Evolutionary conservation across 2,329 filamentous ascomycete genomes (phyloP).

Genomic region (Colletotrichum trifolii): DNA sequence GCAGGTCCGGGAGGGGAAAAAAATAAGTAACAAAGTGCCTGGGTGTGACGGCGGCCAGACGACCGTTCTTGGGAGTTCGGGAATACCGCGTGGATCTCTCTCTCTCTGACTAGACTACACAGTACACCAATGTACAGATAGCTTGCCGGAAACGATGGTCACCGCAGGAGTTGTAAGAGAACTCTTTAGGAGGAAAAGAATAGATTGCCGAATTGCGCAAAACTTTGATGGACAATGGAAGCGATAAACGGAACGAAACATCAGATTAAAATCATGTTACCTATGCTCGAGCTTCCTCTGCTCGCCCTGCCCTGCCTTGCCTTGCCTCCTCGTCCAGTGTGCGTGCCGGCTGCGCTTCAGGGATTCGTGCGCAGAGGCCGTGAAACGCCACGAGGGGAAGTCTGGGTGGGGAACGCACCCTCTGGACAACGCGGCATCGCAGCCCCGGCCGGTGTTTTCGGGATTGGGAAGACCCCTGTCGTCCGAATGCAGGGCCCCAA

Average conservation of each 20-base stretch:
- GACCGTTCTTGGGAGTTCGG: neutral
- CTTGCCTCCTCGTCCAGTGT: no score
- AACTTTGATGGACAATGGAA: neutral
- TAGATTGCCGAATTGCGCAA: neutral
- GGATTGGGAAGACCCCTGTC: conserved; percentile 33
- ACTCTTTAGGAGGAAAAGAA: conserved; percentile 1
- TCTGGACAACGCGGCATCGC: conserved; percentile 15
- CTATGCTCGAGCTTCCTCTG: conserved; percentile 1
- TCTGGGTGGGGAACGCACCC: conserved; percentile 21
- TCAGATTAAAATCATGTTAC: conserved; percentile 14
- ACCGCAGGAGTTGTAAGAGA: no score
- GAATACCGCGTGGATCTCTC: no score
- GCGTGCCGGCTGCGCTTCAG: conserved; percentile 16
- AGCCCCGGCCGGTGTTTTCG: conserved; percentile 13
- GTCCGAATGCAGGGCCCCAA: conserved; percentile 16
- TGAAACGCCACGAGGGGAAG: conserved; percentile 31
- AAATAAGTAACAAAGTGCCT: neutral
- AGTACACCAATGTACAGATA: no score
- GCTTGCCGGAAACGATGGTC: no score
- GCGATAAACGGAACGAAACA: conserved; percentile 18
- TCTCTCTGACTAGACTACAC: no score
- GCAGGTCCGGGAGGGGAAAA: conserved; percentile 24
- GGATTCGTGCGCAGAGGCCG: conserved; percentile 21
- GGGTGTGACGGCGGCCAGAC: conserved; percentile 3
- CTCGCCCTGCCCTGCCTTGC: neutral